Evolutionary conservation across 2,329 filamentous ascomycete genomes (phyloP), one percentile per base, ranked within the genome.

Genomic region (Alternaria solani): DNA sequence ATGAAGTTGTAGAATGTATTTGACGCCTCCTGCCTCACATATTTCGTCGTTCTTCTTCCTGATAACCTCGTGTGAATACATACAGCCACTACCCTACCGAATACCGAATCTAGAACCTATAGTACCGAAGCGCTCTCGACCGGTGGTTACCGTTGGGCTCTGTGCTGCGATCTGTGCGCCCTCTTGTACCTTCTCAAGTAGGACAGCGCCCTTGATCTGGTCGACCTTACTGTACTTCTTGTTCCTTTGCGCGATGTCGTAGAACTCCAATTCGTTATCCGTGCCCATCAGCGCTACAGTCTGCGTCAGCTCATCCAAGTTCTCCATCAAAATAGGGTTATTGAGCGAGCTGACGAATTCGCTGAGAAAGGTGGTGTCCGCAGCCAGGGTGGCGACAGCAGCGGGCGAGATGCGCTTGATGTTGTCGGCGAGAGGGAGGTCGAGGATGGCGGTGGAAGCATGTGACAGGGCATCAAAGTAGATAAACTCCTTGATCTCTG

Each of bases 391-490:
- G 9, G 87, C 84, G 14, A 97, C 92, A 7, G 93, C 93, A 67
- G 95, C 89, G 9, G 91, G 89, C 62, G 95, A 97, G 78, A 99
- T 97, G 68, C 88, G 88, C 71, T 89, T 92, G 34, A 98, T 93
- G 32, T 90, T 87, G 0, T 88, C 82, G 11, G 93, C 90, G 39
- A 97, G 84, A 0, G 93, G 92, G 9, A 96, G 86, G 25, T 88
- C 87, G 63, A 97, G 80, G 57, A 97, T 95, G 78, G 91, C 92
- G 63, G 91, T 91, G 4, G 92, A 90, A 2, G 95, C 93, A 78
- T 99, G 95, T 56, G 89, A 93, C 36, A 99, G 86, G 0, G 95
- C 95, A 75, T 98, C 95, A 74, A 97, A 97, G 81, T 99, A 98
- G 70, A 99, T 97, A 57, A 97, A 88, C 76, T 97, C 93, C 76